phyloP scores from a whole-genome alignment of 2,329 filamentous ascomycete species.

The Trichoderma guizhouense region DNA sequence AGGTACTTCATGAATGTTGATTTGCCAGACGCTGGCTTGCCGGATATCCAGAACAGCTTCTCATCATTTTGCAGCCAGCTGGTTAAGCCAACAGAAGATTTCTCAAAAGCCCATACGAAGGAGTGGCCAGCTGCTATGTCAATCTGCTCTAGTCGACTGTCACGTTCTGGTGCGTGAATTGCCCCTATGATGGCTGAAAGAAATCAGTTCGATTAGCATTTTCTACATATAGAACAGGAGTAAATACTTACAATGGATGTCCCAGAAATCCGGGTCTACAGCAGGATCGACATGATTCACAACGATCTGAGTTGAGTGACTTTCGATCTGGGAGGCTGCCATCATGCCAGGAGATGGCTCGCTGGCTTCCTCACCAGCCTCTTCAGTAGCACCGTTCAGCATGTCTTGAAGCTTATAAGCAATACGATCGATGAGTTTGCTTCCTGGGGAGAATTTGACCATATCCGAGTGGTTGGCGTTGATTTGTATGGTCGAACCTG shows the following conservation, averaged over 20 bases:
- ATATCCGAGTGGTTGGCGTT: conserved; percentile 7
- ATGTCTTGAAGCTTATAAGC: neutral
- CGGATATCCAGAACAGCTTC: neutral
- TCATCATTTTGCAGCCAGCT: neutral
- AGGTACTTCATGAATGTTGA: conserved; percentile 10
- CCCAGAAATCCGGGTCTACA: neutral
- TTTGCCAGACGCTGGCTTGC: conserved; percentile 7
- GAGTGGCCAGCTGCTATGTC: neutral
- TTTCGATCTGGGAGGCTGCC: neutral
- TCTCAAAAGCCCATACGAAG: conserved; percentile 4
- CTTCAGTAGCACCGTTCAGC: neutral
- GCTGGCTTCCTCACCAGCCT: neutral
- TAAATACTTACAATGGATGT: neutral
- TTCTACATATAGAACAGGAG: neutral
- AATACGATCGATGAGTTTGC: neutral
- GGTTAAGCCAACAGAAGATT: neutral
- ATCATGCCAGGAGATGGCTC: neutral
- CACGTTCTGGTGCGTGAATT: neutral
- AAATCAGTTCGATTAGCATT: neutral
- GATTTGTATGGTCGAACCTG: neutral
- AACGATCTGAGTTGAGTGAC: rapidly evolving
- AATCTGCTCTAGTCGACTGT: neutral
- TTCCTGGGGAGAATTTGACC: neutral
- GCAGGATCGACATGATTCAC: neutral
- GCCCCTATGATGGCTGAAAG: neutral